A percentile compares a stretch with the other conserved stretches of the same genome.
phyloP scores from a whole-genome alignment of 2,329 filamentous ascomycete genomes.

The Diaporthe caulivora region DNA sequence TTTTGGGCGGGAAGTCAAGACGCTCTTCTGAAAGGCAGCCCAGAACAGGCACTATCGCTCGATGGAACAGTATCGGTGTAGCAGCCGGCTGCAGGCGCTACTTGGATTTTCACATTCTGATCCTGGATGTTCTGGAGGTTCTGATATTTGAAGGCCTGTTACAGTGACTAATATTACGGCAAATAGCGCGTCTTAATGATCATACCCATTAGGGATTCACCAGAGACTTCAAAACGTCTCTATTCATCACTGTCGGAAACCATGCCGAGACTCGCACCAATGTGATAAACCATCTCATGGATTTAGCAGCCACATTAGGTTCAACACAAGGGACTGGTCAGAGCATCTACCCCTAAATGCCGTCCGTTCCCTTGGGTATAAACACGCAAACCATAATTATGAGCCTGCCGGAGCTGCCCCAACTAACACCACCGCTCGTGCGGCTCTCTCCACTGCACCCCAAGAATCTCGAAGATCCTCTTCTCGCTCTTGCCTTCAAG shows the following conservation, averaged over 20 bases:
- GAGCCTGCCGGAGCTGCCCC: not conserved
- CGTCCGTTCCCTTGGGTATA: conserved; percentile 4
- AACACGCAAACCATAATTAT: not conserved
- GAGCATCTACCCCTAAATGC: not conserved
- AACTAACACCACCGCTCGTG: conserved; percentile 79
- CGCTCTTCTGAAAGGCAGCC: not conserved
- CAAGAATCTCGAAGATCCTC: conserved; percentile 83
- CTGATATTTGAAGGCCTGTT: too few species aligned
- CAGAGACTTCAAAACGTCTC: too few species aligned
- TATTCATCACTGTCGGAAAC: too few species aligned
- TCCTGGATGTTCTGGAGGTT: not conserved
- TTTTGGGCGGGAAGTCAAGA: not conserved
- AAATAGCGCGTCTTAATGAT: too few species aligned
- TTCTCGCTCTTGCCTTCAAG: conserved; percentile 82
- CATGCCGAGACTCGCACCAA: not conserved
- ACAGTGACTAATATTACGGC: too few species aligned
- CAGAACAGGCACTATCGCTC: too few species aligned
- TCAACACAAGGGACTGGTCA: not conserved
- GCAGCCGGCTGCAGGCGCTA: too few species aligned
- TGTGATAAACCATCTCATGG: not conserved
- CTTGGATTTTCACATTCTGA: too few species aligned
- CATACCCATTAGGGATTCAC: too few species aligned
- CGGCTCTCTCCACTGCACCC: conserved; percentile 86
- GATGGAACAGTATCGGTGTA: too few species aligned
- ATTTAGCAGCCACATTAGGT: not conserved